Evolutionary conservation across 192 early-diverging fungal species (phyloP).

Genomic region (Coemansia reversa): DNA sequence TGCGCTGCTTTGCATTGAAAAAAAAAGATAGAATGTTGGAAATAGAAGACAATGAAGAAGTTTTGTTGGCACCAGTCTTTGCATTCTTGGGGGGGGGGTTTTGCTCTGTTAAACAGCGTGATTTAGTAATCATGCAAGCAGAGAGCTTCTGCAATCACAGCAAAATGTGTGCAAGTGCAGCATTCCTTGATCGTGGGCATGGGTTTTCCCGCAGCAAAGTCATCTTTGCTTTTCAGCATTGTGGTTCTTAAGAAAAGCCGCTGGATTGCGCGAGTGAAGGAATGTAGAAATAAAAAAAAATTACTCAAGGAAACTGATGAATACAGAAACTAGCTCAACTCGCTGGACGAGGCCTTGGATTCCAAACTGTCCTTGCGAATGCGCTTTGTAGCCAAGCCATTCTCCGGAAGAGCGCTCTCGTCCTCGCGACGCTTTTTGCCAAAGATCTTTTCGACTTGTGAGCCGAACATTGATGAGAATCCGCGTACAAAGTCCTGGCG

Average conservation of each 20-base stretch:
- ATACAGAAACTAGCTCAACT: not conserved
- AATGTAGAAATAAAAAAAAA: not conserved
- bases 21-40: not conserved
- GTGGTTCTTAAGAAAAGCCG: not conserved
- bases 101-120: not conserved
- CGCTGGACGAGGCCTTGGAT: not conserved
- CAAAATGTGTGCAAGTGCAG: not conserved
- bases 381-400: slow-evolving; percentile 24
- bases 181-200: not conserved
- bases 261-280: not conserved
- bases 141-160: not conserved
- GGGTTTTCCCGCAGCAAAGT: not conserved
- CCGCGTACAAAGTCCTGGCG: slow-evolving; percentile 73
- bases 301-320: not conserved
- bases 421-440: slow-evolving; percentile 32
- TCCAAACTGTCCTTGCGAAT: slow-evolving; percentile 16
- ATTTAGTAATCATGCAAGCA: not conserved
- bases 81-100: not conserved
- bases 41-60: not conserved
- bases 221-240: not conserved
- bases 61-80: not conserved
- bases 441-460: slow-evolving; percentile 53
- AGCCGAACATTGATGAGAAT: slow-evolving; percentile 66
- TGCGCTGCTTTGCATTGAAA: not conserved
- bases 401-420: not conserved